Evolutionary conservation across 129 eudicot species (phyloP).

Genomic region (Flaveria trinervia): DNA sequence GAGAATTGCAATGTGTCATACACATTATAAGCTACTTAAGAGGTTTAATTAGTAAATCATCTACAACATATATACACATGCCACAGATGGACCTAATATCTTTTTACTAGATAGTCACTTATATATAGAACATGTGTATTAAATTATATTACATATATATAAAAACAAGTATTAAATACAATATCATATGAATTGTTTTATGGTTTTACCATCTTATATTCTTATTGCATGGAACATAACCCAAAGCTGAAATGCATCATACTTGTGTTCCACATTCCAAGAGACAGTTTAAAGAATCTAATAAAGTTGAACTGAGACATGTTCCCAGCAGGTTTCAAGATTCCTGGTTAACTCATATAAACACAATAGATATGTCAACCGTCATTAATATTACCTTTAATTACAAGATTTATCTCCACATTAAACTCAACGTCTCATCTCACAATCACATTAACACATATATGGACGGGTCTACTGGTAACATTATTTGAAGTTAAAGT

Average conservation of each 20-base stretch:
- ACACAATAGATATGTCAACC: slow-evolving; percentile 33
- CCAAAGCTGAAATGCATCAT: slow-evolving; percentile 28
- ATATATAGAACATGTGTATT: no score
- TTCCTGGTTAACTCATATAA: slow-evolving; percentile 41
- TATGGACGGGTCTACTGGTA: no score
- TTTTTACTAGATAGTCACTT: no score
- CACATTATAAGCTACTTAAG: neutral
- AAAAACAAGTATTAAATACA: no score
- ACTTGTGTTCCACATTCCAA: slow-evolving; percentile 35
- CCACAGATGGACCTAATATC: neutral
- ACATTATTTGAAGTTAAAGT: no score
- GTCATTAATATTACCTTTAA: neutral
- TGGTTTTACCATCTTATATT: neutral
- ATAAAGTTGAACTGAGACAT: slow-evolving; percentile 36
- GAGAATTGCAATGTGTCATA: neutral
- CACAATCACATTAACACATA: no score
- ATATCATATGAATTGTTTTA: no score
- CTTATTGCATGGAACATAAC: slow-evolving; percentile 31
- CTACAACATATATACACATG: neutral
- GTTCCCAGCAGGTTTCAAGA: slow-evolving; percentile 37
- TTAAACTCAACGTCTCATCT: slow-evolving; percentile 6
- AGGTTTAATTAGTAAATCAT: neutral
- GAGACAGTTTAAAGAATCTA: slow-evolving; percentile 40
- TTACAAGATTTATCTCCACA: neutral
- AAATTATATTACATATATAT: no score